Conservation (phyloP, 805 yeast species). For the Debaryomyces tyrocola region DNA sequence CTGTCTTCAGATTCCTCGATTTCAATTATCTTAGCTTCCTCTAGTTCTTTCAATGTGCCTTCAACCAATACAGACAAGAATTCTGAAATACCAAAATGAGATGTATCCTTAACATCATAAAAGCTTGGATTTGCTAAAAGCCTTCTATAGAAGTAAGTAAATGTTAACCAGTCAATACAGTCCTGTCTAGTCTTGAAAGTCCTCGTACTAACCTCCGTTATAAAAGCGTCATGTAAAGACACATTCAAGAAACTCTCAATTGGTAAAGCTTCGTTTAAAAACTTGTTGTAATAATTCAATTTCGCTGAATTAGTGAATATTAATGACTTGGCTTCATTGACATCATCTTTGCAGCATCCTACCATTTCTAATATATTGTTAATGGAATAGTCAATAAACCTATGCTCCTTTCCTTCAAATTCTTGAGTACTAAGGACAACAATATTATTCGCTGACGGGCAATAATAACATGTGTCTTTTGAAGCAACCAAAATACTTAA, state of each 20-base stretch:
- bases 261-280: conserved; percentile 74
- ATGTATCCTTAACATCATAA: conserved; percentile 71
- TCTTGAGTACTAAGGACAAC: conserved; percentile 69
- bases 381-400: conserved; percentile 67
- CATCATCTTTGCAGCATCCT: conserved; percentile 41
- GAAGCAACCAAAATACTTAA: conserved; percentile 62
- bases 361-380: conserved; percentile 67
- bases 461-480: conserved; percentile 50
- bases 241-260: conserved; percentile 72
- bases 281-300: conserved; percentile 65
- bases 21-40: conserved; percentile 61
- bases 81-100: conserved; percentile 72
- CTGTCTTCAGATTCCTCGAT: conserved; percentile 41
- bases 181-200: conserved; percentile 71
- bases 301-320: conserved; percentile 57
- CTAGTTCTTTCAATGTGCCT: conserved; percentile 60
- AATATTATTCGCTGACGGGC: conserved; percentile 56
- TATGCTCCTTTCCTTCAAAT: conserved; percentile 72
- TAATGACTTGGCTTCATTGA: conserved; percentile 34
- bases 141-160: conserved; percentile 78
- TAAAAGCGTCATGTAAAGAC: conserved; percentile 62
- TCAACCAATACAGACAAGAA: conserved; percentile 85
- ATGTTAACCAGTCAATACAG: conserved; percentile 88
- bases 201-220: conserved; percentile 70
- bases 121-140: conserved; percentile 81